These are phyloP conservation scores for Hapsidospora chrysogenum DNA, from an alignment of 495 filamentous ascomycete genomes.

Conservation along the genomic window DNA sequence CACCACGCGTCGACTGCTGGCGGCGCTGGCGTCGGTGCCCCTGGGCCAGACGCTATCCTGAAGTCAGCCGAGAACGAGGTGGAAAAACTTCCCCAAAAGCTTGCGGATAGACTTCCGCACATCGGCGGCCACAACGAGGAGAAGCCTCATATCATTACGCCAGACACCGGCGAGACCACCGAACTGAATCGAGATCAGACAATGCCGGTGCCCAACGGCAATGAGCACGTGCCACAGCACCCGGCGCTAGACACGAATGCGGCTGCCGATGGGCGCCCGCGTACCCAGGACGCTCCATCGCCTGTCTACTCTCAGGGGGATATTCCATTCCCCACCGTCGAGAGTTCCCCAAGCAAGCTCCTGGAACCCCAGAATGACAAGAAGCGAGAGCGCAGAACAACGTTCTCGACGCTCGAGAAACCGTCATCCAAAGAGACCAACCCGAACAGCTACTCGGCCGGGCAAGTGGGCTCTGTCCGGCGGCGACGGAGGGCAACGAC, in stretches of 20 bases:
- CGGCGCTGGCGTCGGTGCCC: slow-evolving; percentile 14
- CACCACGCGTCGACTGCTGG: slow-evolving; percentile 6
- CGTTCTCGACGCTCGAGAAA: slow-evolving; percentile 25
- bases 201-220: too few relatives aligned
- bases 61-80: slow-evolving; percentile 4
- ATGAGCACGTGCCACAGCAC: too few relatives aligned
- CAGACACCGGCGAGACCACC: neutral
- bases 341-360: slow-evolving; percentile 3
- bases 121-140: slow-evolving; percentile 5
- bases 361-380: slow-evolving; percentile 10
- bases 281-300: slow-evolving; percentile 7
- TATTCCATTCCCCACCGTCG: slow-evolving; percentile 14
- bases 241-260: too few relatives aligned
- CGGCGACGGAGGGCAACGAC: slow-evolving; percentile 60
- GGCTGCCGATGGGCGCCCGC: too few relatives aligned
- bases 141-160: slow-evolving; percentile 9
- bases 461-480: slow-evolving; percentile 15
- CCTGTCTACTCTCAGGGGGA: slow-evolving; percentile 10
- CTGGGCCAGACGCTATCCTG: slow-evolving; percentile 8
- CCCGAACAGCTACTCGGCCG: slow-evolving; percentile 5
- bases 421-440: slow-evolving; percentile 13
- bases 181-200: neutral
- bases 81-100: neutral
- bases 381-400: slow-evolving; percentile 23
- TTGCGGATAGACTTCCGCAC: neutral